These are phyloP conservation scores for Tulasnella sp. DNA, from an alignment of 768 basidiomycete genomes.

Conservation along the genomic window DNA sequence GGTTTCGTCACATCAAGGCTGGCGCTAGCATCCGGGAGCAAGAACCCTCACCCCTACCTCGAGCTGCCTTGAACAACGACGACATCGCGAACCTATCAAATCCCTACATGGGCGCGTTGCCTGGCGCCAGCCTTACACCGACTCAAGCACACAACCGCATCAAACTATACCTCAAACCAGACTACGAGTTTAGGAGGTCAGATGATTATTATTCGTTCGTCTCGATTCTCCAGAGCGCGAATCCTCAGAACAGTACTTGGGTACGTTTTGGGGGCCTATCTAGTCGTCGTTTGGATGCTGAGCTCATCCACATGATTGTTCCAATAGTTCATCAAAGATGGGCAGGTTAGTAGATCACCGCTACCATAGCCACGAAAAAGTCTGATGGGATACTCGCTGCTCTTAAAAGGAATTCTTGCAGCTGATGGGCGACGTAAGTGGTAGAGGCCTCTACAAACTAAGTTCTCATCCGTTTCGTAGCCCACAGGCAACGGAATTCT, in stretches of 20 bases:
- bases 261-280: neutral
- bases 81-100: neutral
- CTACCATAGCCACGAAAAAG: neutral
- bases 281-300: neutral
- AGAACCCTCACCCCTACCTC: neutral
- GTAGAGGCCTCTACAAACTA: neutral
- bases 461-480: neutral
- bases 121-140: neutral
- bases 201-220: conserved; percentile 9
- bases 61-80: neutral
- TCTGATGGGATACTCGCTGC: neutral
- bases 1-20: conserved; percentile 13
- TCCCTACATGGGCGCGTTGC: neutral
- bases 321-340: conserved; percentile 21
- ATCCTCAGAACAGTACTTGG: conserved; percentile 21
- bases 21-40: neutral
- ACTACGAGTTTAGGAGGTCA: conserved; percentile 12
- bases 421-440: conserved; percentile 3
- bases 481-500: neutral
- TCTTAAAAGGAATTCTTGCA: neutral
- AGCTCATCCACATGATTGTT: neutral
- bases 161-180: neutral
- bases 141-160: conserved; percentile 21
- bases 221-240: conserved; percentile 4
- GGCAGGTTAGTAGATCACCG: neutral